Conservation (phyloP, 192 early-diverging fungal genomes). For the Backusella liffmaniae region DNA sequence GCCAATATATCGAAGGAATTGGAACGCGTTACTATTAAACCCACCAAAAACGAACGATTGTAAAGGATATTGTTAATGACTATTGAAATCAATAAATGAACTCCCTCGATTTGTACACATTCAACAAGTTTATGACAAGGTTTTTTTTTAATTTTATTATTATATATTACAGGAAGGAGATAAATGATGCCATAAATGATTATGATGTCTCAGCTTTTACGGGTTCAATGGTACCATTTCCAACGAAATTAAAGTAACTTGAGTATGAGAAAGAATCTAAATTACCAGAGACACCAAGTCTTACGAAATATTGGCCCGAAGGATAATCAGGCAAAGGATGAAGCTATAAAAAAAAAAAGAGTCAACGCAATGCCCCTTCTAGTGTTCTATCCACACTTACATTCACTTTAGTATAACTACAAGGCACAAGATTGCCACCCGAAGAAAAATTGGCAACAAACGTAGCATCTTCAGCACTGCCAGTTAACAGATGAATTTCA, state of each 20-base stretch:
- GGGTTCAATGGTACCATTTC: slow-evolving; percentile 23
- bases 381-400: slow-evolving; percentile 5
- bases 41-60: not conserved
- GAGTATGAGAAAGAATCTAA: slow-evolving; percentile 16
- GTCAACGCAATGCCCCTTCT: not conserved
- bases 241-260: slow-evolving; percentile 29
- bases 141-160: not conserved
- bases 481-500: slow-evolving; percentile 27
- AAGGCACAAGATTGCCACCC: slow-evolving; percentile 10
- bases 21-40: not conserved
- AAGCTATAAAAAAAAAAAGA: not conserved
- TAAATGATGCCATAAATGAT: not conserved
- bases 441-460: slow-evolving; percentile 32
- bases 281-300: slow-evolving; percentile 22
- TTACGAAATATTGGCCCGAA: slow-evolving; percentile 26
- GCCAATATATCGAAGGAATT: slow-evolving; percentile 10
- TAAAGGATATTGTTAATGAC: too few species aligned
- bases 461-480: slow-evolving; percentile 22
- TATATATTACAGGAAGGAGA: not conserved
- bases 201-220: not conserved
- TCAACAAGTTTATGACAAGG: not conserved
- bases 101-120: not conserved
- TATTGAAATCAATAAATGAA: not conserved
- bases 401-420: slow-evolving; percentile 16
- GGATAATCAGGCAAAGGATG: slow-evolving; percentile 25